Evolutionary conservation across 1,284 basidiomycete species (phyloP), one percentile per base, ranked within the genome.

Genomic region (Takashimella koratensis): DNA sequence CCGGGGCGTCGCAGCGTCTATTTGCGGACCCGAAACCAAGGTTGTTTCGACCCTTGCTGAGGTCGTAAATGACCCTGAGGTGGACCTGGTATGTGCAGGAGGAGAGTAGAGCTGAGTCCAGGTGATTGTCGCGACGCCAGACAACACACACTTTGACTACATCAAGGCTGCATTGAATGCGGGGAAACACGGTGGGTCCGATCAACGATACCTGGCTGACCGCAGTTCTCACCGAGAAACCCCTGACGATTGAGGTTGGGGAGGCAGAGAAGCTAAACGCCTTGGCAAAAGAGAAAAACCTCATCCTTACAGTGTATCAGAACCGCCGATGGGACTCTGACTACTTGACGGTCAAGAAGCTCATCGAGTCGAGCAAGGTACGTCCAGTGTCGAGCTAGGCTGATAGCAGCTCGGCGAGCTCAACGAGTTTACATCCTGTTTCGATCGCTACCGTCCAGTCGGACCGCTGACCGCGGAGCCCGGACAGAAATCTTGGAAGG

Each of bases 211-310:
- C 16, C 8, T 8, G 16, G 30, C 30, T 36, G 25, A 13, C 43
- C 12, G 5, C 26, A 63, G 76, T 77, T 46, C 82, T 92, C 39
- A 83, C 90, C 44, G 90, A 92, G 71, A 92, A 92, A 70, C 90
- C 90, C 2, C 80, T 90, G 24, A 84, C 85, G 3, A 79, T 86
- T 1, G 86, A 83, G 0, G 77, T 77, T 3, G 74, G 75, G 16
- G 80, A 91, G 69, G 87, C 87, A 1, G 76, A 76, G 55, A 84
- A 87, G 57, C 81, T 92, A 25, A 82, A 81, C 39, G 71, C 72
- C 11, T 73, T 91, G 43, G 88, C 89, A 2, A 79, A 78, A 60
- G 73, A 79, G 10, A 86, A 86, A 63, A 78, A 79, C 20, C 77
- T 86, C 42, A 79, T 90, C 27, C 74, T 90, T 27, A 86, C 70